Conservation (phyloP, 2,329 filamentous ascomycete species). For the Dactylellina sp. region DNA sequence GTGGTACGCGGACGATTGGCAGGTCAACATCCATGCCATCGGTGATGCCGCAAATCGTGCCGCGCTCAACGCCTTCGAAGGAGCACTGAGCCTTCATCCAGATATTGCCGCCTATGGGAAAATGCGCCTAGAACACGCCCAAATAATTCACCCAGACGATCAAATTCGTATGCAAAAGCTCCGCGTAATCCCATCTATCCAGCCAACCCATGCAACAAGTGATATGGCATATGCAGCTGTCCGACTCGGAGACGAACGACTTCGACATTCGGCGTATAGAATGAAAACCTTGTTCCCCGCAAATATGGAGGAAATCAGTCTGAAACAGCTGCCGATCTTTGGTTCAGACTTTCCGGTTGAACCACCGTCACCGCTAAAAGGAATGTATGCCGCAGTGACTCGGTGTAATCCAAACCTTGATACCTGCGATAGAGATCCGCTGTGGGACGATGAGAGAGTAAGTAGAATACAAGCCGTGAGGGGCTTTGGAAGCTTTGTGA, state of each 20-base stretch:
- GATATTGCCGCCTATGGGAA: conserved; percentile 66
- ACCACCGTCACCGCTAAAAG: conserved; percentile 75
- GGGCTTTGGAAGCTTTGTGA: conserved; percentile 73
- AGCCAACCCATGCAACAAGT: conserved; percentile 78
- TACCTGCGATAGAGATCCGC: conserved; percentile 67
- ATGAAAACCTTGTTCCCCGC: conserved; percentile 73
- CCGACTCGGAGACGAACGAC: conserved; percentile 71
- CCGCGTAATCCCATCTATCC: conserved; percentile 75
- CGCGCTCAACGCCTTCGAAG: conserved; percentile 73
- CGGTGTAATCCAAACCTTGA: conserved; percentile 68
- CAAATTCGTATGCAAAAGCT: conserved; percentile 71
- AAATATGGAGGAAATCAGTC: not conserved
- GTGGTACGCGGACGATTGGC: conserved; percentile 73
- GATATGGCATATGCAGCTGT: conserved; percentile 76
- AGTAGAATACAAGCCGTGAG: conserved; percentile 71
- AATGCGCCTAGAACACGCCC: conserved; percentile 77
- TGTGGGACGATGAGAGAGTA: conserved; percentile 72
- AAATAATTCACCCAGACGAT: conserved; percentile 74
- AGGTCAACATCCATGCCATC: conserved; percentile 79
- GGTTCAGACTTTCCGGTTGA: conserved; percentile 80
- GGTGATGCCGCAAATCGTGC: conserved; percentile 76
- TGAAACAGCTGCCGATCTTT: conserved; percentile 65
- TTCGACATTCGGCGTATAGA: conserved; percentile 72
- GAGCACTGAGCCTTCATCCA: conserved; percentile 66
- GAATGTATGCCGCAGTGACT: conserved; percentile 76